Percentiles rank a stretch among this genome's conserved stretches.
phyloP scores from a whole-genome alignment of 2,329 filamentous ascomycete species.

The Aspergillus latus region DNA sequence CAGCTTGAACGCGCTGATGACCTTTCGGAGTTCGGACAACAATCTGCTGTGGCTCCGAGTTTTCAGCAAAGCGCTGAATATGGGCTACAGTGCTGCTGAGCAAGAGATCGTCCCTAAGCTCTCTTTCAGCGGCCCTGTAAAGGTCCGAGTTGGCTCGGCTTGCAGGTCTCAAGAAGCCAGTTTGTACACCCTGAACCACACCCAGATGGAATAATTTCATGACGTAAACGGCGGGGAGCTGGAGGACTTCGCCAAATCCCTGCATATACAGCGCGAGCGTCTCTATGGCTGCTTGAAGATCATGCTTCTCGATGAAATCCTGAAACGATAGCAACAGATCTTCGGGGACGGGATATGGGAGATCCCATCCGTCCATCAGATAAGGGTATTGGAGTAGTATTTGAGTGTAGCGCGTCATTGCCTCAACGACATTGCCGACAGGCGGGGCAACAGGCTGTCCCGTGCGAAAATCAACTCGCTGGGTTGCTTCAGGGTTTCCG shows the following conservation, averaged over 20 bases:
- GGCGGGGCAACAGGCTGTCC: slow-evolving; percentile 19
- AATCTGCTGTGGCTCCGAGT: slow-evolving; percentile 27
- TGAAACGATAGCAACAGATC: slow-evolving; percentile 31
- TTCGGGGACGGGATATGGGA: slow-evolving; percentile 31
- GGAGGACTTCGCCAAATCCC: slow-evolving; percentile 23
- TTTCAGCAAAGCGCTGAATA: slow-evolving; percentile 25
- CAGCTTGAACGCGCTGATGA: slow-evolving; percentile 33
- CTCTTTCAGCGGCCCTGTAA: slow-evolving; percentile 39
- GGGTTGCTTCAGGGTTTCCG: neutral
- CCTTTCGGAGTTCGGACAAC: slow-evolving; percentile 28
- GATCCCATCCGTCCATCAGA: slow-evolving; percentile 25
- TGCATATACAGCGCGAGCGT: slow-evolving; percentile 21
- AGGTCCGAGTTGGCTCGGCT: slow-evolving; percentile 43
- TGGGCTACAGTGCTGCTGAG: slow-evolving; percentile 37
- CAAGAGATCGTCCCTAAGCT: slow-evolving; percentile 40
- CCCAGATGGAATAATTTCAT: slow-evolving; percentile 26
- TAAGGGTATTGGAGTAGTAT: slow-evolving; percentile 27
- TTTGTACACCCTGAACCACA: slow-evolving; percentile 37
- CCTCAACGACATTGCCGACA: slow-evolving; percentile 12
- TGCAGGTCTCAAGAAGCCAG: slow-evolving; percentile 30
- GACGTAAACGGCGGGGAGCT: slow-evolving; percentile 25
- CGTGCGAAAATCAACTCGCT: slow-evolving; percentile 24
- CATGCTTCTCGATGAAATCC: slow-evolving; percentile 29
- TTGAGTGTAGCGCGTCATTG: slow-evolving; percentile 17
- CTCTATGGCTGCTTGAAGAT: slow-evolving; percentile 22